Evolutionary conservation across 148 eudicot genomes (phyloP).

Genomic region (Spergularia marina): DNA sequence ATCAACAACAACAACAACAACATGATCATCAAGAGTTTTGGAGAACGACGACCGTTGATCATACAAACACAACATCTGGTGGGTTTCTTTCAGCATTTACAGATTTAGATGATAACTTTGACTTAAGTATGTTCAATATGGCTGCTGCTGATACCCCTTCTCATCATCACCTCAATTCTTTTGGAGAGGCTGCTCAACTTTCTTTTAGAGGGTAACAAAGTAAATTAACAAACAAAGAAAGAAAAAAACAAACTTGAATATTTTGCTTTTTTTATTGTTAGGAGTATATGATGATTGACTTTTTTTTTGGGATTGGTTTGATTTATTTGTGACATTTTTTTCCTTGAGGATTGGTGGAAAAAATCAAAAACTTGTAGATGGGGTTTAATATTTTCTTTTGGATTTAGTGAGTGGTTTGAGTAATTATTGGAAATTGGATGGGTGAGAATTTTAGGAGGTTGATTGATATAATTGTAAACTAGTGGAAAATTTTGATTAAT

Average conservation of each 20-base stretch:
- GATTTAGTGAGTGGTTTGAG: conserved; percentile 17
- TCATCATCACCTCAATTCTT: conserved; percentile 24
- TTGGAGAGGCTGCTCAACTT: conserved; percentile 24
- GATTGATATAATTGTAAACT: neutral
- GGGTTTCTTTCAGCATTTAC: conserved; percentile 46
- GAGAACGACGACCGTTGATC: conserved; percentile 16
- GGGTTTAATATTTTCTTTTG: neutral
- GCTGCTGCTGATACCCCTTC: conserved; percentile 34
- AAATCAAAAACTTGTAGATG: conserved; percentile 1
- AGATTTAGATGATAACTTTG: conserved; percentile 58
- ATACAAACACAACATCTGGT: conserved; percentile 31
- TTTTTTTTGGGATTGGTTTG: conserved; percentile 16
- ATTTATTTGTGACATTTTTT: conserved; percentile 1
- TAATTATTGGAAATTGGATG: conserved; percentile 17
- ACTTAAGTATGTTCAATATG: conserved; percentile 41
- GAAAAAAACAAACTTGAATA: neutral
- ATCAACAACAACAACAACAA: neutral
- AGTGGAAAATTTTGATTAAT: neutral
- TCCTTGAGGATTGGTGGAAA: conserved; percentile 20
- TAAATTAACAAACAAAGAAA: conserved; percentile 13
- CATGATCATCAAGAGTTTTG: conserved; percentile 9
- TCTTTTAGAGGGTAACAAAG: conserved; percentile 25
- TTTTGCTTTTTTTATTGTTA: neutral
- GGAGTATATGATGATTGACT: conserved; percentile 19
- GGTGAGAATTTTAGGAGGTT: conserved; percentile 24